Percentiles rank a stretch among this genome's conserved stretches.
Evolutionary conservation across 768 basidiomycete species (phyloP).

Genomic region (Ramaria sp.): DNA sequence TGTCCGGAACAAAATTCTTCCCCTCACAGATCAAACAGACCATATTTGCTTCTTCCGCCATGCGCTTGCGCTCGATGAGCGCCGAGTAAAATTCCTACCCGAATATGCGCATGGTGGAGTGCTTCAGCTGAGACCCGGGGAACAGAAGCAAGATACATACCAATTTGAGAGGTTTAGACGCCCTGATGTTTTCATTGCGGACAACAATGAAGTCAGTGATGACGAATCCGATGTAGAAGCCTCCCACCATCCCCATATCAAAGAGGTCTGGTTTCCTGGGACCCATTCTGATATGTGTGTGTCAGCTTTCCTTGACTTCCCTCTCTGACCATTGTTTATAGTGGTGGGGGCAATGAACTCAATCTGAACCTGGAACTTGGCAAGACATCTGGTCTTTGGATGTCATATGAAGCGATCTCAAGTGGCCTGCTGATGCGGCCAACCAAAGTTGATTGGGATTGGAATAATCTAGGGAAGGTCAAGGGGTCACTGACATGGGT

Average conservation of each 20-base stretch:
- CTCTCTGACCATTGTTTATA: background rate
- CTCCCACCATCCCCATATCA: conserved; percentile 13
- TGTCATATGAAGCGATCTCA: conserved; percentile 21
- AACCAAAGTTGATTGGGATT: conserved; percentile 3
- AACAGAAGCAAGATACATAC: background rate
- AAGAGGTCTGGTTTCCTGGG: conserved; percentile 36
- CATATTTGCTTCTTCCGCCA: conserved; percentile 35
- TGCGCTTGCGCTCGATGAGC: conserved; percentile 37
- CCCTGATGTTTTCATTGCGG: background rate
- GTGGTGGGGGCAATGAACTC: conserved; percentile 15
- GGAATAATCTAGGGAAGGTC: background rate
- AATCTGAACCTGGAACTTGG: conserved; percentile 5
- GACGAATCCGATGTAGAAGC: too few relatives aligned
- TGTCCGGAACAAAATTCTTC: conserved; percentile 20
- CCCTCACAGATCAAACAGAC: conserved; percentile 21
- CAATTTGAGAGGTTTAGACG: background rate
- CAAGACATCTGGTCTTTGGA: conserved; percentile 21
- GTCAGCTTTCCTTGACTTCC: background rate
- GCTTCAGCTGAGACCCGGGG: background rate
- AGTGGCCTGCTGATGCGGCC: conserved; percentile 17
- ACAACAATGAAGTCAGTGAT: background rate
- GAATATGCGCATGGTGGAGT: conserved; percentile 24
- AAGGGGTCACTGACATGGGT: background rate
- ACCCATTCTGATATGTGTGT: conserved; percentile 30
- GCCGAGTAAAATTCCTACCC: conserved; percentile 36